A percentile compares a stretch with the other conserved stretches of the same genome.
These are phyloP conservation scores for Coemansia sp. DNA, from an alignment of 192 early-diverging fungal species.

Conservation along the genomic window DNA sequence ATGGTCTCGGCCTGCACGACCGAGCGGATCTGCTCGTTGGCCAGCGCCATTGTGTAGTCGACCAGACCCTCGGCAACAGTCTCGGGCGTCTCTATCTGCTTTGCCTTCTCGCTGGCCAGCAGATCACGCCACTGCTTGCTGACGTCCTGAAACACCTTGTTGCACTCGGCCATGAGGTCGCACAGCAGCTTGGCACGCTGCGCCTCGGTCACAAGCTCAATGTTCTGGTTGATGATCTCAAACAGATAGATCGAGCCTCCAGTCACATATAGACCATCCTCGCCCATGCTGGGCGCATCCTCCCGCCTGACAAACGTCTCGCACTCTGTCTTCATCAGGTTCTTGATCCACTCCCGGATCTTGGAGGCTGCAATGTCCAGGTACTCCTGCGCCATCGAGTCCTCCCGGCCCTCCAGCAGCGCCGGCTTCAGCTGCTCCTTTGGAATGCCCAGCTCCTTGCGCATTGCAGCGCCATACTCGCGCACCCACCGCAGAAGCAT, in stretches of 20 bases:
- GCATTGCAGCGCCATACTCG: constrained; percentile 90
- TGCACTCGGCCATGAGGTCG: constrained; percentile 81
- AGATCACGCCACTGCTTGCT: constrained; percentile 82
- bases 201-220: constrained; percentile 81
- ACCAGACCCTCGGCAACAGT: constrained; percentile 83
- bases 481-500: constrained; percentile 83
- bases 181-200: constrained; percentile 87
- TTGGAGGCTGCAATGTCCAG: constrained; percentile 85
- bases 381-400: constrained; percentile 84
- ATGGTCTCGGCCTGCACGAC: constrained; percentile 90
- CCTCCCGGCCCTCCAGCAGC: constrained; percentile 90
- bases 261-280: constrained; percentile 78
- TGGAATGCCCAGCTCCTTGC: constrained; percentile 78
- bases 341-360: constrained; percentile 88
- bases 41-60: constrained; percentile 94
- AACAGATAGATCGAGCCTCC: constrained; percentile 82
- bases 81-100: constrained; percentile 73
- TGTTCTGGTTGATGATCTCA: constrained; percentile 98
- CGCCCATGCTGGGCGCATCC: constrained; percentile 72
- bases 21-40: constrained; percentile 90
- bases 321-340: constrained; percentile 84
- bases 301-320: constrained; percentile 64
- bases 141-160: constrained; percentile 77
- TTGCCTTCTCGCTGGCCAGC: constrained; percentile 71
- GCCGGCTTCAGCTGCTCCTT: constrained; percentile 85